These are phyloP conservation scores for Lactifluus rugatus DNA, from an alignment of 768 basidiomycete genomes.

Conservation along the genomic window DNA sequence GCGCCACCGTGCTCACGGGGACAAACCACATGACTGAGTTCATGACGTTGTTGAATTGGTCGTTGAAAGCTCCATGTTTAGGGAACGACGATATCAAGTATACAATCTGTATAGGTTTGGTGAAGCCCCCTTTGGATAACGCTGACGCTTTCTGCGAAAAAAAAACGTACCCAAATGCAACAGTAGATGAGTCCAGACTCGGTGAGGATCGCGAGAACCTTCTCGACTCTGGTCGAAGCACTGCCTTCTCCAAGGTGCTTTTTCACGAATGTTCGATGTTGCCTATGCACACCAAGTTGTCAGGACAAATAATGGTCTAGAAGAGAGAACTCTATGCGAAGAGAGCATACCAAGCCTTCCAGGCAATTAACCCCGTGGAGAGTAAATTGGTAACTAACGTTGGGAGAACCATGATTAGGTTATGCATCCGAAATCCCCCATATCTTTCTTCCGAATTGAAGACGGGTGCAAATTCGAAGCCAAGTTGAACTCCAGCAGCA, in stretches of 20 bases:
- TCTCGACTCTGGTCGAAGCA: constrained; percentile 3
- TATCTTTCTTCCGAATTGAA: too few relatives aligned
- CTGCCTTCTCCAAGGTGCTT: constrained; percentile 8
- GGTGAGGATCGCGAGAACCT: constrained; percentile 8
- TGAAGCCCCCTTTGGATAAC: not conserved
- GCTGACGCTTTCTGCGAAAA: not conserved
- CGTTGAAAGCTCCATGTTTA: not conserved
- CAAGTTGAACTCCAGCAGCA: constrained; percentile 5
- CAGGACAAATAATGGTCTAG: not conserved
- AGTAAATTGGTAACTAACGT: constrained; percentile 9
- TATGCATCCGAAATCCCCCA: not conserved
- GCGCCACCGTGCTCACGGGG: not conserved
- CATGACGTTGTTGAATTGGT: constrained; percentile 1
- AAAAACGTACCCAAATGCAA: constrained; percentile 8
- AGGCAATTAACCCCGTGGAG: constrained; percentile 10
- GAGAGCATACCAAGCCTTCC: constrained; percentile 11
- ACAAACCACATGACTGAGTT: constrained; percentile 2
- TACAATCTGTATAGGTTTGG: not conserved
- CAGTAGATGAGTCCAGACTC: constrained; percentile 13
- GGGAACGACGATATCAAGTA: constrained; percentile 5
- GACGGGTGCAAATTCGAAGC: too few relatives aligned
- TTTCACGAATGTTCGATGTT: not conserved
- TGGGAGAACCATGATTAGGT: constrained; percentile 4
- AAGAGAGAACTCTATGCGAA: too few relatives aligned
- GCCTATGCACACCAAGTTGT: not conserved